These are phyloP conservation scores for Irpex sp. DNA, from an alignment of 1,284 basidiomycete species.

Conservation along the genomic window DNA sequence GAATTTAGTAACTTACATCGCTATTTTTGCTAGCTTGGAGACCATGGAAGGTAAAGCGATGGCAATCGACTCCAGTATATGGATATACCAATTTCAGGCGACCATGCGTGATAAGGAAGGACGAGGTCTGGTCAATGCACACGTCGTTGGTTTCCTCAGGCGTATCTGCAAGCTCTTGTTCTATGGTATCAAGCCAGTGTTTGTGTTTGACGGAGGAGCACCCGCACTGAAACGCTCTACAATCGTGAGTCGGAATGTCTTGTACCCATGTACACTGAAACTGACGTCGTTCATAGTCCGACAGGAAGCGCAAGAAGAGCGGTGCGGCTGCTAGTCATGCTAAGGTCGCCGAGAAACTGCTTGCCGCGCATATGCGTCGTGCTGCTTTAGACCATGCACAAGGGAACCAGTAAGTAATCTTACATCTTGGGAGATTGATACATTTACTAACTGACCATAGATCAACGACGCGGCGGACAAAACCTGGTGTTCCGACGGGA, in stretches of 20 bases:
- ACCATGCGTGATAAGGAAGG: slow-evolving; percentile 99
- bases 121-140: slow-evolving; percentile 86
- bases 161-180: slow-evolving; percentile 94
- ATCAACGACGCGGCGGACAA: slow-evolving; percentile 30
- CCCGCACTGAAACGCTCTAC: slow-evolving; percentile 85
- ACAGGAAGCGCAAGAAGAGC: slow-evolving; percentile 83
- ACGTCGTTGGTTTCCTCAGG: slow-evolving; percentile 91
- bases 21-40: slow-evolving; percentile 63
- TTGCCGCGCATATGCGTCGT: slow-evolving; percentile 91
- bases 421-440: neutral
- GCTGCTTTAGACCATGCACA: slow-evolving; percentile 82
- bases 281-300: slow-evolving; percentile 47
- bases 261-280: neutral
- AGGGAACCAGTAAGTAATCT: slow-evolving; percentile 23
- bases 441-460: neutral
- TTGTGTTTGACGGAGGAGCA: slow-evolving; percentile 96
- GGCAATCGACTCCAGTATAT: slow-evolving; percentile 98
- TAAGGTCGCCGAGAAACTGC: slow-evolving; percentile 85
- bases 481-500: slow-evolving; percentile 37
- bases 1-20: slow-evolving; percentile 3
- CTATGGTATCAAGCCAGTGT: slow-evolving; percentile 96
- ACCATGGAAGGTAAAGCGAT: slow-evolving; percentile 88
- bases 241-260: slow-evolving; percentile 55
- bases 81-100: slow-evolving; percentile 98
- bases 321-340: slow-evolving; percentile 84